Evolutionary conservation across 352 stramenopile species (phyloP).

Genomic region (Lagenidium giganteum): DNA sequence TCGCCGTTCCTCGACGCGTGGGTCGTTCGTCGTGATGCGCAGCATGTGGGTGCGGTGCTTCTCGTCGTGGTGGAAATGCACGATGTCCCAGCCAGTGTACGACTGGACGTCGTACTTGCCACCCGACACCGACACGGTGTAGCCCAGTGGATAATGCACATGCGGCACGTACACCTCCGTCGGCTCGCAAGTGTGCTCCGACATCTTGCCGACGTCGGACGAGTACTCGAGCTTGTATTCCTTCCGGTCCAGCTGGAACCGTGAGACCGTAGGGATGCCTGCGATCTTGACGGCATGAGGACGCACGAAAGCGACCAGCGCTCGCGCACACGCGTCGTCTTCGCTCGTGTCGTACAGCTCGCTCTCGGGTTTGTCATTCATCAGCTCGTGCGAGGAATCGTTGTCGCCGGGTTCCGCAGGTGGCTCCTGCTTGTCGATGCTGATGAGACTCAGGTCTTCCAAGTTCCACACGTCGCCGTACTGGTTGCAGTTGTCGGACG

Average conservation of each 20-base stretch:
- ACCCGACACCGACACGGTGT: conserved; percentile 48
- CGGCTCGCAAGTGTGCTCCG: conserved; percentile 14
- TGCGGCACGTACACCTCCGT: conserved; percentile 74
- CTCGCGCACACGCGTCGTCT: conserved; percentile 11
- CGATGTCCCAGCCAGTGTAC: conserved; percentile 53
- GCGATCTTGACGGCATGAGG: conserved; percentile 65
- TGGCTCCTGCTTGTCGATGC: too few relatives aligned
- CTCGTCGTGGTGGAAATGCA: conserved; percentile 48
- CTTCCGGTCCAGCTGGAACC: conserved; percentile 39
- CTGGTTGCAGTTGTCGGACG: conserved; percentile 17
- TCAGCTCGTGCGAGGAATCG: too few relatives aligned
- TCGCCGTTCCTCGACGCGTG: conserved; percentile 7
- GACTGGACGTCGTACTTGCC: conserved; percentile 38
- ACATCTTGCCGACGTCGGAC: conserved; percentile 25
- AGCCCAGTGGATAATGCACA: conserved; percentile 66
- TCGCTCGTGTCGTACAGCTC: neutral
- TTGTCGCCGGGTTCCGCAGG: too few relatives aligned
- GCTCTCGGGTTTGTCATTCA: too few relatives aligned
- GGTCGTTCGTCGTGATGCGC: conserved; percentile 11
- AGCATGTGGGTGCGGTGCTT: conserved; percentile 12
- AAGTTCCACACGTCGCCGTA: conserved; percentile 23
- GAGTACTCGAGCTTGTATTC: conserved; percentile 62
- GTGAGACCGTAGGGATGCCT: conserved; percentile 49
- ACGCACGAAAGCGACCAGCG: conserved; percentile 54
- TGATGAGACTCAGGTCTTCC: conserved; percentile 7